Conservation (phyloP, 2,329 filamentous ascomycete species). For the Aureobasidium sp. region DNA sequence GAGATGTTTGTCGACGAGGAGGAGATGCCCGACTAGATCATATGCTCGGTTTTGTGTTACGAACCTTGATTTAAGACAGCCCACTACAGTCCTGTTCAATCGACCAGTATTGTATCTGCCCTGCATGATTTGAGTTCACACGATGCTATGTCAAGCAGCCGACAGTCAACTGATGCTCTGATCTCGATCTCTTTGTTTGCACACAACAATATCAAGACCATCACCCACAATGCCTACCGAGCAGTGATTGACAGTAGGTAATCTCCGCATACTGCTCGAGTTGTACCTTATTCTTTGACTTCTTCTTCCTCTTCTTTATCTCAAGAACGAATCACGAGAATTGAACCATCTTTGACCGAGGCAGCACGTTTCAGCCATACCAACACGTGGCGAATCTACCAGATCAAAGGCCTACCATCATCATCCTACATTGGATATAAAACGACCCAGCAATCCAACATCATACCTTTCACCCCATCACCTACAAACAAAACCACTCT, state of each 20-base stretch:
- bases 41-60: background rate
- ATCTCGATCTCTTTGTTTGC: background rate
- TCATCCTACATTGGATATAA: background rate
- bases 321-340: background rate
- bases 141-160: background rate
- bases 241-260: background rate
- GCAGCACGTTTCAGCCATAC: background rate
- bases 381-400: background rate
- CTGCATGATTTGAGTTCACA: background rate
- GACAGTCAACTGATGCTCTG: background rate
- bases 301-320: background rate
- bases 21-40: too few species aligned
- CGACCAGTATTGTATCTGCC: background rate
- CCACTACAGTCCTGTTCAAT: background rate
- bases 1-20: too few species aligned
- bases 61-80: background rate
- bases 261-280: background rate
- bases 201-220: slow-evolving; percentile 6
- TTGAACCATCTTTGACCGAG: background rate
- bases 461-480: background rate
- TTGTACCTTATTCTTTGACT: background rate
- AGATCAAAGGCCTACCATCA: background rate
- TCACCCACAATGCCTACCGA: background rate
- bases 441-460: background rate
- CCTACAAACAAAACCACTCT: slow-evolving; percentile 1